Percentiles rank a stretch among this genome's conserved stretches.
These are phyloP conservation scores for Mucor indicus DNA, from an alignment of 371 early-diverging fungal genomes.

Conservation along the genomic window DNA sequence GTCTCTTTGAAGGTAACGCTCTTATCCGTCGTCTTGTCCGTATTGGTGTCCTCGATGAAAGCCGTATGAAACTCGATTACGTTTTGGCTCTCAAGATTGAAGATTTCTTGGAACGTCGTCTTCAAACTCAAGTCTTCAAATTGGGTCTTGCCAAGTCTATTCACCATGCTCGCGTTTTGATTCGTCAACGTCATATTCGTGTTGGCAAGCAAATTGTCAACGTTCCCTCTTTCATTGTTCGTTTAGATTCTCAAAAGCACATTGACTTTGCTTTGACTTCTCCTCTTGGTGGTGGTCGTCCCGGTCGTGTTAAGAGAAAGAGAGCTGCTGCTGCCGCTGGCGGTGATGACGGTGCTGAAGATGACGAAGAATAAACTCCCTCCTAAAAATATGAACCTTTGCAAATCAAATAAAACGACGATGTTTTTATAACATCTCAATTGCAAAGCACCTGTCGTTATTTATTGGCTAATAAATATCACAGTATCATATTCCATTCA, in stretches of 20 bases:
- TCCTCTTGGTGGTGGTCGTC: constrained; percentile 98
- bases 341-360: constrained; percentile 68
- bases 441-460: constrained; percentile 51
- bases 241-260: constrained; percentile 95
- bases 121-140: constrained; percentile 99
- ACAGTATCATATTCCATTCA: constrained; percentile 23
- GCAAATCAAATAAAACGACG: constrained; percentile 36
- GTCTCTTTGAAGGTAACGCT: constrained; percentile 99
- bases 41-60: constrained; percentile 97
- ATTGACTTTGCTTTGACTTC: constrained; percentile 98
- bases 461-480: constrained; percentile 7
- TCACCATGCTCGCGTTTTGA: constrained; percentile 99
- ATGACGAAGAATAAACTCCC: constrained; percentile 59
- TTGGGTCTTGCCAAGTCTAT: constrained; percentile 98
- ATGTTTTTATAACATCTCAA: constrained; percentile 24
- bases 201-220: constrained; percentile 99
- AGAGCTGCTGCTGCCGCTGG: constrained; percentile 64
- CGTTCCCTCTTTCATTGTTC: constrained; percentile 95
- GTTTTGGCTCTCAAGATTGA: constrained; percentile 97
- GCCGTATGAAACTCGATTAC: constrained; percentile 98
- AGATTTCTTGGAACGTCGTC: constrained; percentile 99
- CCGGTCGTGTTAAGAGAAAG: constrained; percentile 98
- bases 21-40: constrained; percentile 98
- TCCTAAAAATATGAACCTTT: constrained; percentile 43
- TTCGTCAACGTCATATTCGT: constrained; percentile 98